Evolutionary conservation across 2,329 filamentous ascomycete species (phyloP), one percentile per base, ranked within the genome.

Genomic region (Torrubiellomyces zombiae): DNA sequence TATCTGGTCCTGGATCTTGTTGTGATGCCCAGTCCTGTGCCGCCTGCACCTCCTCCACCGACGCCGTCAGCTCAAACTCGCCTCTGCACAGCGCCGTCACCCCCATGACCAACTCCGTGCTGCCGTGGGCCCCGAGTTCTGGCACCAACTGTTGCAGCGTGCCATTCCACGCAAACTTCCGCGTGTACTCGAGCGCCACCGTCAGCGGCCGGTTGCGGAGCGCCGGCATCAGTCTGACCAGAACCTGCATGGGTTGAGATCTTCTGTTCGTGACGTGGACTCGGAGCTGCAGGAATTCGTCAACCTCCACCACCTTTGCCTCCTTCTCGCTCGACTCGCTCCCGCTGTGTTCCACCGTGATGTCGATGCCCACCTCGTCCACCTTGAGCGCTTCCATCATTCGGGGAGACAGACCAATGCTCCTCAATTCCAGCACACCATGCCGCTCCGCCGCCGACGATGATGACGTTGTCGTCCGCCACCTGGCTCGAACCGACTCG

Each of bases 351-450:
- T 55, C 50, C 15, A 81, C 59, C 0, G 53, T 59, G 9, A 82
- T 58, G 9, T 74, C 58, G 24, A 83, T 71, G 6, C 59, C 73
- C 4, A 93, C 49, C 36, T 92, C 82, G 24, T 89, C 79, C 4
- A 92, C 59, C 44, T 72, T 81, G 41, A 93, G 58, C 1, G 74
- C 75, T 33, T 92, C 79, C 21, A 92, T 73, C 76, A 92, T 91
- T 15, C 79, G 66, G 3, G 70, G 54, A 10, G 66, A 75, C 14
- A 94, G 56, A 7, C 78, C 66, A 23, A 93, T 67, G 17, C 69
- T 71, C 20, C 83, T 72, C 4, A 93, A 55, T 42, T 92, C 81
- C 25, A 94, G 65, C 2, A 58, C 59, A 3, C 85, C 85, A 22
- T 56, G 53, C 19, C 75, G 63, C 22, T 53, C 47, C 0, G 58